Evolutionary conservation across 306 rosid species (phyloP), one percentile per base, ranked within the genome.

Genomic region (Vicia faba): DNA sequence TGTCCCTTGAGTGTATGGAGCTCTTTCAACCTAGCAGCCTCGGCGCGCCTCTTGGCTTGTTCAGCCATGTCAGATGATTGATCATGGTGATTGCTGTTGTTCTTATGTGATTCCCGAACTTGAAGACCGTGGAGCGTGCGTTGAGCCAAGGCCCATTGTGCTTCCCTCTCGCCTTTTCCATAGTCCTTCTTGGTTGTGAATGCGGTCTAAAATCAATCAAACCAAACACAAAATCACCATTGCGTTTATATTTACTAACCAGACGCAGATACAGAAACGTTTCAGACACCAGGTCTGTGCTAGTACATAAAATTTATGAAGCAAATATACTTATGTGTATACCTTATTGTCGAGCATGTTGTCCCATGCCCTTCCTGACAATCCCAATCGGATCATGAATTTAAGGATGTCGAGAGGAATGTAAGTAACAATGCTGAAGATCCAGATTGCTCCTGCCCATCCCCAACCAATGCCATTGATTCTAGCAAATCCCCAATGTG

Each of bases 381-480:
- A 73, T 43, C 77, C 87, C 5, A 77, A 75, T 2, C 92, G 89
- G 50, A 75, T 88, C 2, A 75, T 0, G 71, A 88, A 89, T 83
- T 91, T 91, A 75, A 91, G 79, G 66, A 89, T 4, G 40, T 91
- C 97, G 6, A 91, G 96, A 61, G 97, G 97, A 66, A 91, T 41
- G 74, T 91, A 91, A 18, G 95, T 88, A 15, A 91, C n/a, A 39
- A 91, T 11, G 70, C 85, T 91, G 75, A 46, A 91, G 44, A 87
- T 10, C 97, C 97, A 91, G 55, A 91, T 91, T 4, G 28, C 81
- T 69, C 88, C 97, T 5, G 95, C 96, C 97, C 97, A 91, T 71
- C 66, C 66, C 97, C 97, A 91, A 1, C 97, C 97, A 68, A 91
- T 63, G 10, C 97, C 97, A 2, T 77, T 10, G 74, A 89, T 85